Base-by-base conservation (phyloP, 805 yeast genomes). In the Tetrapisispora arboricola region DNA sequence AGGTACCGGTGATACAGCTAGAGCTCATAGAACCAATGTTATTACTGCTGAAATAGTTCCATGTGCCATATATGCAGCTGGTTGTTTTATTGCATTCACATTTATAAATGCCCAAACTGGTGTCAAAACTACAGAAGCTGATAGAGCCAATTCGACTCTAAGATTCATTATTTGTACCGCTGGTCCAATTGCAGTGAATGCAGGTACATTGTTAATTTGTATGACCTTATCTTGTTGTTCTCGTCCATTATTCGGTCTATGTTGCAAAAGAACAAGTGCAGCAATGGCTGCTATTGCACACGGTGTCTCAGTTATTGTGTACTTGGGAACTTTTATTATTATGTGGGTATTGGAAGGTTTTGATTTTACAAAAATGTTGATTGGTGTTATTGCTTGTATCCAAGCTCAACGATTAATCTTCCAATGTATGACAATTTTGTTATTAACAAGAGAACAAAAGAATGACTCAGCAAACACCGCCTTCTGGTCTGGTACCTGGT, bases 401-500 rank as follows among this genome's bases (percentile, higher is more conserved):
- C 83, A 87, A 67, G 70, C 84, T 55, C 95, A 92, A 71, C 79
- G 96, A 68, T 66, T 82, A 43, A 62, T 92, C 50, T 83, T 90
- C 75, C 86, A 87, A 72, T 61, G 82, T 56, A 70, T 88, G 69
- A 84, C 95, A 4, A 70, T 81, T 40, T 63, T 77, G 48, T 69
- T 80, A 66, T 71, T 92, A 59, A 83, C 96, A 38, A 80, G 97
- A 72, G 98, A 92, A 70, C 86, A 85, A 73, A 86, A 86, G 78
- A 84, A 84, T 55, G 96, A 88, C 67, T 84, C 81, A 60, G 72
- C 96, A 25, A 92, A 92, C 70, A 82, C 92, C 54, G 96, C 98
- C 16, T 92, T 94, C 90, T 92, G 98, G 98, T 83, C 94, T 42
- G 98, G 98, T 72, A 86, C 86, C 67, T 92, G 98, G 98, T 85